A percentile compares a stretch with the other conserved stretches of the same genome.
Conservation (phyloP, 805 yeast genomes). For the Candida suzukii region DNA sequence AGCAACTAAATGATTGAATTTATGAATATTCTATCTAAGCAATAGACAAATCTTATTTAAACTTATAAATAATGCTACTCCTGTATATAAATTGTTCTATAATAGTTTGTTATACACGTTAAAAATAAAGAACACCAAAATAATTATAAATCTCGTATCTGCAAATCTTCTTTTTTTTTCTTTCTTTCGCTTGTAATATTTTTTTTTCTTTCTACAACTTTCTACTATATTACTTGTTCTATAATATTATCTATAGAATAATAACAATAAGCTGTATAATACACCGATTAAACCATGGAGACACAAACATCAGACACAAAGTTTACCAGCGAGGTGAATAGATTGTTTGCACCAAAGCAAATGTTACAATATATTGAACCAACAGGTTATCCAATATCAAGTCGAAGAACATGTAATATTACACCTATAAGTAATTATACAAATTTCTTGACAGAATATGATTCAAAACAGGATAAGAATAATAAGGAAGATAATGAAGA, state of each 20-base stretch:
- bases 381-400: slow-evolving; percentile 40
- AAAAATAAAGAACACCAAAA: no score
- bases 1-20: background rate
- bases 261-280: background rate
- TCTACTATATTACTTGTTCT: no score
- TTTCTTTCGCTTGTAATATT: no score
- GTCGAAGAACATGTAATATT: slow-evolving; percentile 39
- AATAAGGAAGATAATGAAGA: slow-evolving; percentile 17
- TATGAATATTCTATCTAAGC: background rate
- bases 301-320: slow-evolving; percentile 9
- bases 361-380: slow-evolving; percentile 46
- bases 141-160: no score
- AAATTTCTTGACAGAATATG: slow-evolving; percentile 19
- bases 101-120: no score
- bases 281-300: slow-evolving; percentile 6
- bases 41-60: no score
- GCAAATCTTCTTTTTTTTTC: no score
- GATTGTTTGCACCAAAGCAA: slow-evolving; percentile 50
- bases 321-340: slow-evolving; percentile 29
- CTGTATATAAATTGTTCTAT: no score
- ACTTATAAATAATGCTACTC: no score
- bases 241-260: no score
- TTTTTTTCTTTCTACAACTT: no score
- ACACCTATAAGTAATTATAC: slow-evolving; percentile 36
- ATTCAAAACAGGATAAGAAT: background rate